Percentiles rank a stretch among this genome's conserved stretches.
Conservation (phyloP, 352 stramenopile species). For the Phytophthora colocasiae region DNA sequence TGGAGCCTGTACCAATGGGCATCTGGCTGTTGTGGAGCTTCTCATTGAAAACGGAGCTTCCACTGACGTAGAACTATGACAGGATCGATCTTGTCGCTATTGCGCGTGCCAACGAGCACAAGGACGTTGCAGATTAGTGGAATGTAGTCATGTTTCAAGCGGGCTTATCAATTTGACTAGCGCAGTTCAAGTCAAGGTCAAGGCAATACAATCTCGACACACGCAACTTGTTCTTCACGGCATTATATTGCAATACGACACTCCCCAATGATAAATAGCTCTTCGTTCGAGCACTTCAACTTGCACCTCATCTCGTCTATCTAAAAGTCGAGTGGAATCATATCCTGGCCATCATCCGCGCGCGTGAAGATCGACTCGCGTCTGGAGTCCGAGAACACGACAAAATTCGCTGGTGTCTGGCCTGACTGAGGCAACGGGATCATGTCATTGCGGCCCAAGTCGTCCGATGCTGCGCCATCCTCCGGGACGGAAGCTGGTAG, state of each 20-base stretch:
- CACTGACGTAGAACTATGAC: neutral
- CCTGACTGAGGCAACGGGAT: conserved; percentile 30
- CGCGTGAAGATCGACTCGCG: conserved; percentile 48
- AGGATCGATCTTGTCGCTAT: neutral
- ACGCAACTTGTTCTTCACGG: conserved; percentile 4
- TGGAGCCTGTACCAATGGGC: conserved; percentile 2
- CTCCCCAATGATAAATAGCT: conserved; percentile 46
- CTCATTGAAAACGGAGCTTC: neutral
- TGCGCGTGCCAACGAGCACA: neutral
- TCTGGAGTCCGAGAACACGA: conserved; percentile 45
- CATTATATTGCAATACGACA: conserved; percentile 33
- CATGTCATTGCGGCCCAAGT: conserved; percentile 41
- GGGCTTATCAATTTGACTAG: too few species aligned
- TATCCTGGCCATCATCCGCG: conserved; percentile 43
- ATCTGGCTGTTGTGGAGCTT: neutral
- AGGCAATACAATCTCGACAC: too few species aligned
- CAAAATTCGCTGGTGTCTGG: conserved; percentile 31
- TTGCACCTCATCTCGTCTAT: conserved; percentile 9
- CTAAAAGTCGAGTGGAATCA: conserved; percentile 51
- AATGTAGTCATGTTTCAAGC: neutral
- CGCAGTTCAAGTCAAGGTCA: too few species aligned
- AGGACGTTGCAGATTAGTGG: neutral
- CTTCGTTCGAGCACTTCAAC: conserved; percentile 43
- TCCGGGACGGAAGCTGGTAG: conserved; percentile 32
- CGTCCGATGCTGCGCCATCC: conserved; percentile 14